Base-by-base conservation (phyloP, 345 rosid genomes). In the Gossypium rotundifolium region DNA sequence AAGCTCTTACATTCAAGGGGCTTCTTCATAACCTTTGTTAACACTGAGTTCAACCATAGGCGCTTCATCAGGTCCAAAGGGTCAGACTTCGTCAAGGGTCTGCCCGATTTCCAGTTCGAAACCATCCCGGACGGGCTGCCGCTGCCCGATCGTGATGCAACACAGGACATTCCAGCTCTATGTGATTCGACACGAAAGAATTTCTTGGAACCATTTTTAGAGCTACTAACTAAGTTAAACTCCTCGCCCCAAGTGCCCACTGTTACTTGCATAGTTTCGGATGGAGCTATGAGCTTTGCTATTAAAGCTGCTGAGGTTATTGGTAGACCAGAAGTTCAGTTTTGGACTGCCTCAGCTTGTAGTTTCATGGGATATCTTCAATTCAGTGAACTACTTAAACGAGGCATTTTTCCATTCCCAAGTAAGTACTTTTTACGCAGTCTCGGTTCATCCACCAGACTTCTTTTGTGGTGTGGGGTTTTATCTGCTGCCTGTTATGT, bases 1-100 rank as follows among this genome's bases (percentile, higher is more conserved):
- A 79, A 81, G 68, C 86, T 85, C 22, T 75, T 85, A 11, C 82
- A 83, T 29, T 70, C 66, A 2, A 75, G 14, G 54, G 85, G 85
- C 33, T 79, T 81, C 75, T 78, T 81, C 75, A 70, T 83, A 54
- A 83, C 85, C 61, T 73, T 60, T 45, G 59, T 73, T 29, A 40
- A 73, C 75, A 13, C 58, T 9, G 75, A 72, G 10, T 73, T 46
- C 67, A 73, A 73, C 46, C 29, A 73, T 44, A 48, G 65, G 17
- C 59, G 68, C 17, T 12, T 46, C 25, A 29, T 61, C 68, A 9
- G 59, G 45, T 73, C 68, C 11, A 73, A 40, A 60, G 76, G 76
- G 52, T 20, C 14, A 23, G 68, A 60, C 11, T 46, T 58, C 11
- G 40, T 60, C 33, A n/a, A 60, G 45, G 68, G 76, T 7, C 44